Percentiles rank a stretch among this genome's conserved stretches.
Evolutionary conservation across 331 rosid species (phyloP).

Genomic region (Cydonia oblonga): DNA sequence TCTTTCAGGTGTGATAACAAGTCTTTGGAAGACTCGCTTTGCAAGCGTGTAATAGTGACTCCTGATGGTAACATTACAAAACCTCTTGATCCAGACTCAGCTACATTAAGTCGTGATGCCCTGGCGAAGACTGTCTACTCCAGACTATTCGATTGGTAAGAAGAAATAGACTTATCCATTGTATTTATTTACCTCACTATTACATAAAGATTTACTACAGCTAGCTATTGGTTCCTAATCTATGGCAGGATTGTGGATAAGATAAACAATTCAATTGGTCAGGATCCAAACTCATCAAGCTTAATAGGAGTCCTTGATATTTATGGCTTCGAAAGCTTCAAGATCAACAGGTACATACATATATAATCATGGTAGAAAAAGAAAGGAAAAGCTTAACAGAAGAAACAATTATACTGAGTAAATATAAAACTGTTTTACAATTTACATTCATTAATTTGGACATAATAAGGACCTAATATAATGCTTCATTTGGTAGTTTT

Average conservation of each 20-base stretch:
- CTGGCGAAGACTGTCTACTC: constrained; percentile 74
- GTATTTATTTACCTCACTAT: background rate
- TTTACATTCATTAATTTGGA: background rate
- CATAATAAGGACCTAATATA: background rate
- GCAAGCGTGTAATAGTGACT: constrained; percentile 80
- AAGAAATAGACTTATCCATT: background rate
- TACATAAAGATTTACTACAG: constrained; percentile 1
- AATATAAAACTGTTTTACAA: too few species aligned
- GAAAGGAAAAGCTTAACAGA: background rate
- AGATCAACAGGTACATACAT: constrained; percentile 55
- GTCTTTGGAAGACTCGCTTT: constrained; percentile 59
- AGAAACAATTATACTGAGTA: background rate
- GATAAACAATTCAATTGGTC: constrained; percentile 79
- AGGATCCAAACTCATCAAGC: constrained; percentile 58
- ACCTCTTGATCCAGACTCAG: constrained; percentile 54
- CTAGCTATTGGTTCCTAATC: constrained; percentile 8
- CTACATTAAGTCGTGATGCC: constrained; percentile 73
- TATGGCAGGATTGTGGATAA: constrained; percentile 72
- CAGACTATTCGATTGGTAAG: constrained; percentile 70
- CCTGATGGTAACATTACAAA: constrained; percentile 83
- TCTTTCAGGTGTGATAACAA: constrained; percentile 56
- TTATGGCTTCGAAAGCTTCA: constrained; percentile 86
- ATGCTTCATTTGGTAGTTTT: constrained; percentile 35
- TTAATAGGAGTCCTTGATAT: constrained; percentile 85
- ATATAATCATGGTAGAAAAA: background rate